Conservation (phyloP, 129 eudicot species). For the Erigeron canadensis region DNA sequence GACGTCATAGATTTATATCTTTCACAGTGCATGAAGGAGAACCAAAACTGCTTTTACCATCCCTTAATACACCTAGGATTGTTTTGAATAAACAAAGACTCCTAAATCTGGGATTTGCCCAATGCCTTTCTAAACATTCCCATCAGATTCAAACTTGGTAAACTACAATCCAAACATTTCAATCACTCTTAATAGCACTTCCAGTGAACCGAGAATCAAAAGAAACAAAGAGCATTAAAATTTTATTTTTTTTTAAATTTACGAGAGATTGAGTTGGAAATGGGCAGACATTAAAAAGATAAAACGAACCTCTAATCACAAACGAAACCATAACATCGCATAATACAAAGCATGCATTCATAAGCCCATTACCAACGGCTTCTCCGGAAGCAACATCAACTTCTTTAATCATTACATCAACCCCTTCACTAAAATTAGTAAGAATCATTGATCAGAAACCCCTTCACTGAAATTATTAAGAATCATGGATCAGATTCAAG, state of each 20-base stretch:
- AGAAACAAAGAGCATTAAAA: conserved; percentile 13
- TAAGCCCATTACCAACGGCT: conserved; percentile 22
- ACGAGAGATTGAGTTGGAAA: conserved; percentile 30
- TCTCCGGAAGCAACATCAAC: conserved; percentile 9
- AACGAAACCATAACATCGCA: conserved; percentile 10
- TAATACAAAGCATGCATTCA: neutral
- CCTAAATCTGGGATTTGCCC: neutral
- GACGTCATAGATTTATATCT: too few species aligned
- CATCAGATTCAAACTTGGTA: conserved; percentile 7
- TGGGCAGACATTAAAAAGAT: conserved; percentile 32
- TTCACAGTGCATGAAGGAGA: too few species aligned
- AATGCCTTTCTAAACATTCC: too few species aligned
- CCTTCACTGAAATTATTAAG: conserved; percentile 26
- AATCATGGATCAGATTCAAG: neutral
- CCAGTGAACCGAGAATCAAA: neutral
- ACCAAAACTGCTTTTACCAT: too few species aligned
- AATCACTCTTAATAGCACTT: conserved; percentile 10
- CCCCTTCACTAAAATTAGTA: conserved; percentile 27
- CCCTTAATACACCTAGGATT: too few species aligned
- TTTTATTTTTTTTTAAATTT: too few species aligned
- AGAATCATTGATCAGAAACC: neutral
- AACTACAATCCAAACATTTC: conserved; percentile 22
- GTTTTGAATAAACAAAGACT: too few species aligned
- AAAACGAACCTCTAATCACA: conserved; percentile 32
- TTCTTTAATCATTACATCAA: neutral